Percentiles rank a stretch among this genome's conserved stretches.
Conservation (phyloP, 1,139 yeast genomes). For the Taiozyma sp. region DNA sequence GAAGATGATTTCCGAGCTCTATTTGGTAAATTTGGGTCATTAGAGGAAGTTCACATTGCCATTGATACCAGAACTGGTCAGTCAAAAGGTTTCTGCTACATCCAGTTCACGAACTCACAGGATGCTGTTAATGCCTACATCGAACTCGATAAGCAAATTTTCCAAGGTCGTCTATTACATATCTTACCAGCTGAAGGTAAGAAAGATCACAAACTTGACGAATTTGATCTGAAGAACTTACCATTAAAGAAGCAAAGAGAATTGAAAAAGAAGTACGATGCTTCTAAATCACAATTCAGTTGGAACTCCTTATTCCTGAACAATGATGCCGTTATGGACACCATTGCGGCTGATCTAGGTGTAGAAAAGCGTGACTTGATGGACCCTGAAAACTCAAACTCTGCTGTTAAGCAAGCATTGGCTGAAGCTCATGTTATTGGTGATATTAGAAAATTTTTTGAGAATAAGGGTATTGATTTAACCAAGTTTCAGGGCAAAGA, state of each 20-base stretch:
- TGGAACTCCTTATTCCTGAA: constrained; percentile 96
- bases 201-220: constrained; percentile 77
- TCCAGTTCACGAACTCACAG: constrained; percentile 59
- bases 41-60: constrained; percentile 86
- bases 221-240: constrained; percentile 82
- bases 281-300: constrained; percentile 79
- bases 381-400: constrained; percentile 80
- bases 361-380: constrained; percentile 76
- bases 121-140: constrained; percentile 76
- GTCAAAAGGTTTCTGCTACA: constrained; percentile 91
- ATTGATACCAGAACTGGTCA: constrained; percentile 85
- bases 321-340: constrained; percentile 85
- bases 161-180: constrained; percentile 91
- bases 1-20: constrained; percentile 72
- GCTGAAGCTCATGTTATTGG: constrained; percentile 97
- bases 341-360: constrained; percentile 84
- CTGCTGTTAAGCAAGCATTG: constrained; percentile 96
- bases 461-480: constrained; percentile 79
- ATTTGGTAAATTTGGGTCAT: constrained; percentile 39
- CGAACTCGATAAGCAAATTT: constrained; percentile 78
- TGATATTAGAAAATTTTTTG: constrained; percentile 84
- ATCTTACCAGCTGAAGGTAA: constrained; percentile 83
- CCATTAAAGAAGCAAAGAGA: constrained; percentile 91
- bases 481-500: constrained; percentile 63
- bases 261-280: constrained; percentile 76